Base-by-base conservation (phyloP, 2,329 filamentous ascomycete species). In the Colletotrichum nymphaeae region DNA sequence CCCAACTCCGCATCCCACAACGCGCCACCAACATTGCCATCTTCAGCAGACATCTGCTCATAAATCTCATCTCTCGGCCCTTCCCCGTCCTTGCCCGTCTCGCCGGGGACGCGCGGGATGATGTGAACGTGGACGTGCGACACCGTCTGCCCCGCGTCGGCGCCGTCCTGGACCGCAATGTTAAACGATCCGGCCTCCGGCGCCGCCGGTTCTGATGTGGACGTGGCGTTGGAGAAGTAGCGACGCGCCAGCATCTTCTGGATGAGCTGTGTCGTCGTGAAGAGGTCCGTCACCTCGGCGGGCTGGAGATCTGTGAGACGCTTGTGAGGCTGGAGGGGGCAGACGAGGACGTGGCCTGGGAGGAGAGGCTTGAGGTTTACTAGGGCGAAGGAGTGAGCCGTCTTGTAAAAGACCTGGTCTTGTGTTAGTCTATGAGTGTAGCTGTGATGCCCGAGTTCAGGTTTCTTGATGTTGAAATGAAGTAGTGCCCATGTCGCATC, bases 311-410 rank as follows among this genome's bases (percentile, higher is more conserved):
- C 93, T 64, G 91, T 90, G 69, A 98, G 88, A 63, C 94, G 93
- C 60, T 88, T 90, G 76, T 95, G 93, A 32, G 86, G 84, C 42
- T 88, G 88, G 24, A 90, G 88, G 0, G 97, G 95, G 76, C 94
- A 98, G 74, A 99, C 90, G 37, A 99, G 93, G 74, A 98, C 93
- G 85, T 99, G 97, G 70, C 97, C 97, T 0, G 95, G 95, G 1
- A 98, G 89, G 49, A 99, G 90, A 28, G 97, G 97, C 84, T 98
- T 98, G 81, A 98, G 91, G 85, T 99, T 99, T 71, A 98, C 95
- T 75, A 98, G 88, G 67, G 94, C 95, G 85, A 95, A 98, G 77
- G 93, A 94, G 78, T 93, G 88, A 0, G 90, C 88, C 1, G 95
- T 97, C 76, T 88, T 87, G 83, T 97, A 90, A 86, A 98, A 98